phyloP scores from a whole-genome alignment of 106 monocot species.

The Platanthera guangdongensis region DNA sequence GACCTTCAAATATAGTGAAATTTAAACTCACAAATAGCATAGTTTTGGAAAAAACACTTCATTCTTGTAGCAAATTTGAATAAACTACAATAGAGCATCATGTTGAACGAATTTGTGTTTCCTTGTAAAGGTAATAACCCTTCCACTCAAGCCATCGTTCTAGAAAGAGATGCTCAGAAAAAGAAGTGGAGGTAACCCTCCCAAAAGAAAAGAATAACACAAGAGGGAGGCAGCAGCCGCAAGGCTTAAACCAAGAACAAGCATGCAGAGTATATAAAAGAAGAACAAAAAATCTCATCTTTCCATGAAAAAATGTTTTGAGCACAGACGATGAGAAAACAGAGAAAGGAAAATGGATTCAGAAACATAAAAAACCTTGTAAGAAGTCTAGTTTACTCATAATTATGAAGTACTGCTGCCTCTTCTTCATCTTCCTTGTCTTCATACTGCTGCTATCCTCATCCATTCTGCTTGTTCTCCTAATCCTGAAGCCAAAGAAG shows the following conservation, averaged over 20 bases:
- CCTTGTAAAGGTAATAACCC: background rate
- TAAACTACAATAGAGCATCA: too few relatives aligned
- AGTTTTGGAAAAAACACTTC: too few relatives aligned
- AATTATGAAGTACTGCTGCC: slow-evolving; percentile 19
- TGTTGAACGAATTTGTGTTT: background rate
- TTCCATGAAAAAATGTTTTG: background rate
- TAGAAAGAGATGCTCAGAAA: background rate
- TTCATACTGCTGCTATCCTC: slow-evolving; percentile 7
- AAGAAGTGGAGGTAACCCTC: background rate
- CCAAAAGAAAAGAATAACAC: background rate
- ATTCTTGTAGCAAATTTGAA: too few relatives aligned
- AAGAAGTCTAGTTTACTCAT: slow-evolving; percentile 1
- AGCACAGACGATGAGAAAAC: background rate
- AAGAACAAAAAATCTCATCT: background rate
- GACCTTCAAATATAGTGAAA: too few relatives aligned
- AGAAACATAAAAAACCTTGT: slow-evolving; percentile 1
- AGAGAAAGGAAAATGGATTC: background rate
- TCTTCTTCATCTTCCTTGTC: slow-evolving; percentile 23
- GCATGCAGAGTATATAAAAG: background rate
- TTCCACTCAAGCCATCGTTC: background rate
- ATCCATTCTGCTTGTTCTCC: slow-evolving; percentile 17
- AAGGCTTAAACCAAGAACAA: background rate
- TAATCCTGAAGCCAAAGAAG: slow-evolving; percentile 48
- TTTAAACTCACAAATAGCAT: too few relatives aligned
- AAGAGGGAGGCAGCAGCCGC: background rate